Conservation (phyloP, 164 flowering plant species). For the Paratinospora sagittata region DNA sequence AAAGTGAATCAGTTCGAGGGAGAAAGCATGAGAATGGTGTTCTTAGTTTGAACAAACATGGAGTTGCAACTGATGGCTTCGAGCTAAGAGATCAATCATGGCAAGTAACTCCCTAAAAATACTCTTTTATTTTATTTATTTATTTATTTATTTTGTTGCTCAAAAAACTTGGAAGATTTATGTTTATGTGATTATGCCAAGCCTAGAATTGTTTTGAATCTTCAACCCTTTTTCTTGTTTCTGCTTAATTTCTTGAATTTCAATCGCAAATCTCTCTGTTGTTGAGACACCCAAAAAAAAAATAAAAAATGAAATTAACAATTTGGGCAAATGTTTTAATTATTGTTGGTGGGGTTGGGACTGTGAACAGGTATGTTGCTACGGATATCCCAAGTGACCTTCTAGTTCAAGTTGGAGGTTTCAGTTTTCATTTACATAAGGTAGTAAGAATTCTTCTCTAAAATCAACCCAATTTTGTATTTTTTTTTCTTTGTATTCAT, state of each 20-base stretch:
- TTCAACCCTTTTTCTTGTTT: neutral
- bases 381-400: slow-evolving; percentile 92
- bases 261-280: neutral
- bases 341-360: slow-evolving; percentile 8
- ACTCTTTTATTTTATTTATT: no score
- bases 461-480: no score
- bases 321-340: neutral
- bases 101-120: slow-evolving; percentile 42
- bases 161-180: no score
- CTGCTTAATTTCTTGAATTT: neutral
- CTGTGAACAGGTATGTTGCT: slow-evolving; percentile 60
- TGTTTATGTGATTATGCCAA: no score
- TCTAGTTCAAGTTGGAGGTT: slow-evolving; percentile 61
- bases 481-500: neutral
- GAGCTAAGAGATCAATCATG: slow-evolving; percentile 79
- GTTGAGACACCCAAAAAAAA: no score
- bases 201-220: no score
- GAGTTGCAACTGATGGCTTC: slow-evolving; percentile 76
- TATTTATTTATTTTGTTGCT: no score
- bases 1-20: slow-evolving; percentile 48
- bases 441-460: slow-evolving; percentile 27
- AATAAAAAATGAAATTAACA: neutral
- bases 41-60: slow-evolving; percentile 51
- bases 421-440: slow-evolving; percentile 88
- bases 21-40: slow-evolving; percentile 63